Conservation (phyloP, 345 rosid species). For the Cardamine resedifolia region DNA sequence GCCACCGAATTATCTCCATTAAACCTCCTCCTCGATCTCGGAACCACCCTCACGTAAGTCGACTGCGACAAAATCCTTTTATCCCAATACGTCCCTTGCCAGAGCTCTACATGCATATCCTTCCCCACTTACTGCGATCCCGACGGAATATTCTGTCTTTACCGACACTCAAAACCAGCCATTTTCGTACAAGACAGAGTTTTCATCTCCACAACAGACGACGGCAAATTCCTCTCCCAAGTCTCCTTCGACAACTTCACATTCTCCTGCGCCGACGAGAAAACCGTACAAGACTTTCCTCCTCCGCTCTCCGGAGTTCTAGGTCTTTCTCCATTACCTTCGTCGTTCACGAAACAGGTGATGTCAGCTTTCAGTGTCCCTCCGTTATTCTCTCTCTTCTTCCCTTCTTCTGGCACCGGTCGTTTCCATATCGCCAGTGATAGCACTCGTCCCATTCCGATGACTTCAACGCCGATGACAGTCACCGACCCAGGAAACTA, state of each 20-base stretch:
- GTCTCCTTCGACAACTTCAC: constrained; percentile 6
- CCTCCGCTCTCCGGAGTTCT: constrained; percentile 30
- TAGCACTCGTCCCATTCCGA: constrained; percentile 19
- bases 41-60: not conserved
- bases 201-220: constrained; percentile 13
- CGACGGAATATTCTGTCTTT: constrained; percentile 29
- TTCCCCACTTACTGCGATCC: not conserved
- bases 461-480: constrained; percentile 36
- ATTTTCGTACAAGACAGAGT: constrained; percentile 20
- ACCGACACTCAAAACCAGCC: not conserved
- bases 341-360: constrained; percentile 26
- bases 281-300: constrained; percentile 9
- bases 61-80: too few relatives aligned
- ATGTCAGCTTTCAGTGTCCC: constrained; percentile 10
- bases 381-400: constrained; percentile 46
- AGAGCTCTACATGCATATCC: not conserved
- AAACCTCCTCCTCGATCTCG: constrained; percentile 16
- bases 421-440: constrained; percentile 40
- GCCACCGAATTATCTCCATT: not conserved
- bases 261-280: constrained; percentile 24
- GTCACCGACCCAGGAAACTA: constrained; percentile 27
- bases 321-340: constrained; percentile 12
- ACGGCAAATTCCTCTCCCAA: not conserved
- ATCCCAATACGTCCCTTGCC: too few relatives aligned
- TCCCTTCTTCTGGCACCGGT: constrained; percentile 40